Evolutionary conservation across 2,329 filamentous ascomycete species (phyloP).

Genomic region (Phialophora tarda): DNA sequence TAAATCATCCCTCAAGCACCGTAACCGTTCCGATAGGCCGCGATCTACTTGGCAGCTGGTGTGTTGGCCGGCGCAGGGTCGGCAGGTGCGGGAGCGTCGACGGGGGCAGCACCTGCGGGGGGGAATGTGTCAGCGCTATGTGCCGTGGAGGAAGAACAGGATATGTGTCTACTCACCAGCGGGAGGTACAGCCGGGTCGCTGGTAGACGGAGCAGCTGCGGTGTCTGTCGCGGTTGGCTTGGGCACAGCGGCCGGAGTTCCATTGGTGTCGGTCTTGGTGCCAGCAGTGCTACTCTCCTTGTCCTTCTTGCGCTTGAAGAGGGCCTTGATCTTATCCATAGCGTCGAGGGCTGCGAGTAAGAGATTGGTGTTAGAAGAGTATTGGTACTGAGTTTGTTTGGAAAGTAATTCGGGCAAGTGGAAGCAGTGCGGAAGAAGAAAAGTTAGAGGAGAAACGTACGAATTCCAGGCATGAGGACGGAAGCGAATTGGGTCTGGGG

Average conservation of each 20-base stretch:
- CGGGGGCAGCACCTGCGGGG: conserved; percentile 31
- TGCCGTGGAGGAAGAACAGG: neutral
- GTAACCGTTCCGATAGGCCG: neutral
- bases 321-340: conserved; percentile 40
- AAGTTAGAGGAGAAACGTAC: conserved; percentile 33
- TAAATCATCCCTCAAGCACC: conserved; percentile 11
- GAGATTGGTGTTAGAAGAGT: conserved; percentile 24
- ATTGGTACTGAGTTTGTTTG: conserved; percentile 9
- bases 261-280: conserved; percentile 32
- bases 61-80: conserved; percentile 31
- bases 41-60: conserved; percentile 28
- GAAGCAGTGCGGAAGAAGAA: conserved; percentile 9
- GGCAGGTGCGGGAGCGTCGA: conserved; percentile 26
- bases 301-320: conserved; percentile 39
- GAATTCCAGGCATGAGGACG: conserved; percentile 37
- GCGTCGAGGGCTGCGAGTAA: conserved; percentile 35
- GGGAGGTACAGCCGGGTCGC: conserved; percentile 32
- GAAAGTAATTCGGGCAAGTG: conserved; percentile 10
- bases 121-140: conserved; percentile 3
- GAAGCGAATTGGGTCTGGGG: conserved; percentile 16
- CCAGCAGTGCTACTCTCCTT: conserved; percentile 24
- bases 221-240: conserved; percentile 34
- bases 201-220: conserved; percentile 31
- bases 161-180: conserved; percentile 30
- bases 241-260: conserved; percentile 24